A percentile compares a stretch with the other conserved stretches of the same genome.
phyloP scores from a whole-genome alignment of 805 yeast species.

The Grigorovia transvaalensis region DNA sequence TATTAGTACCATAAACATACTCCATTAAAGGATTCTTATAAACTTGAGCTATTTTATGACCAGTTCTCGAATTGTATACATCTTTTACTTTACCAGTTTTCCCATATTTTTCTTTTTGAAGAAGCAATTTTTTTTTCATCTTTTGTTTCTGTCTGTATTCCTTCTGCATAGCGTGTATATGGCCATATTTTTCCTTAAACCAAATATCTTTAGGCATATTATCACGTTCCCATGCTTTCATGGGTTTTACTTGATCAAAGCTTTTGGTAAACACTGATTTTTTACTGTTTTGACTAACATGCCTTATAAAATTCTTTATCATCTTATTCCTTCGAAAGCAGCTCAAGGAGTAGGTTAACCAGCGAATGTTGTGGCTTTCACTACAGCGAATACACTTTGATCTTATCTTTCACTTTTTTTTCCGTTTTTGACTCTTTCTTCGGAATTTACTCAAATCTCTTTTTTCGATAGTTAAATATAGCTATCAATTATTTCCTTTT shows the following conservation, averaged over 20 bases:
- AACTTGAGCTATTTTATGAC: not conserved
- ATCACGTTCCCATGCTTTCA: constrained; percentile 54
- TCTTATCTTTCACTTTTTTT: no score
- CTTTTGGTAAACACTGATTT: not conserved
- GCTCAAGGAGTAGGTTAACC: not conserved
- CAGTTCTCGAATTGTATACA: not conserved
- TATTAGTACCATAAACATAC: constrained; percentile 64
- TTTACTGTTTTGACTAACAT: not conserved
- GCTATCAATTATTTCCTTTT: not conserved
- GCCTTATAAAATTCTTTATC: not conserved
- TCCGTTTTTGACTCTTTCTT: not conserved
- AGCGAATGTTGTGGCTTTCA: no score
- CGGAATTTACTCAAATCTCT: not conserved
- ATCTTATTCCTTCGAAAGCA: not conserved
- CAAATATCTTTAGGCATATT: constrained; percentile 53
- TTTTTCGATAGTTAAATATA: not conserved
- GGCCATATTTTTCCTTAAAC: constrained; percentile 54
- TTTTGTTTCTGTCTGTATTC: not conserved
- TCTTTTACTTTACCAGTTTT: constrained; percentile 3
- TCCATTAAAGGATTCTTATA: constrained; percentile 46
- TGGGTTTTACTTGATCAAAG: not conserved
- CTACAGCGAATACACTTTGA: no score
- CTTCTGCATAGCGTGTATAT: constrained; percentile 46
- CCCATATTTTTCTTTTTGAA: constrained; percentile 6
- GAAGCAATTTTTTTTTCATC: not conserved